Conservation (phyloP, 768 basidiomycete species). For the Dacryopinax primogenitus region DNA sequence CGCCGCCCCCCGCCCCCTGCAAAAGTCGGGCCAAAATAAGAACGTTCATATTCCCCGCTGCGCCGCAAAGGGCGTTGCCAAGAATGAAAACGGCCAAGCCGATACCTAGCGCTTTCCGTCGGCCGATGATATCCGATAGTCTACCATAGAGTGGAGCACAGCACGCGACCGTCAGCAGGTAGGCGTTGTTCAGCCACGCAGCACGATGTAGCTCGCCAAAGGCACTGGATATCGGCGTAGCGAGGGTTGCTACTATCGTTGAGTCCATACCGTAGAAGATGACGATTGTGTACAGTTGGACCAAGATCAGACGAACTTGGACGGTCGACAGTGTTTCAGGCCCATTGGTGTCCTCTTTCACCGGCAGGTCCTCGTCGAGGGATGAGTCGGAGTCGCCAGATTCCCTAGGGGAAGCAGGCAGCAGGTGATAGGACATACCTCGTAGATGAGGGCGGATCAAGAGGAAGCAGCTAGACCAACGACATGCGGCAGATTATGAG, state of each 20-base stretch:
- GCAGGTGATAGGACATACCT: background rate
- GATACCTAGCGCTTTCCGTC: background rate
- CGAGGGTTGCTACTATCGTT: background rate
- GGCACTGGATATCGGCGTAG: background rate
- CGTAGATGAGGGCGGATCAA: too few species aligned
- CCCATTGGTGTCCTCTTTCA: background rate
- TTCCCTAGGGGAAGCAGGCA: background rate
- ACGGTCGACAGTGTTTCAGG: background rate
- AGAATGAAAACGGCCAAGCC: background rate
- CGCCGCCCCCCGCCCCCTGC: background rate
- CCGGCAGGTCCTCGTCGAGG: background rate
- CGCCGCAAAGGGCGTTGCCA: background rate
- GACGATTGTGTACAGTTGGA: background rate
- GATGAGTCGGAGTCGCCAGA: background rate
- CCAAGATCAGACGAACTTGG: background rate
- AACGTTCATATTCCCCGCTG: background rate
- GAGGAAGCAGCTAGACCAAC: too few species aligned
- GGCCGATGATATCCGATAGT: background rate
- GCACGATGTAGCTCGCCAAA: background rate
- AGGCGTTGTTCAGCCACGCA: background rate
- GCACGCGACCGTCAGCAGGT: background rate
- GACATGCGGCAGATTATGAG: too few species aligned
- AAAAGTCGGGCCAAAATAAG: background rate
- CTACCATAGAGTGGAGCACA: background rate
- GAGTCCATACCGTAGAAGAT: background rate